A percentile compares a stretch with the other conserved stretches of the same genome.
These are phyloP conservation scores for Periconia sp. DNA, from an alignment of 2,329 filamentous ascomycete species.

Conservation along the genomic window DNA sequence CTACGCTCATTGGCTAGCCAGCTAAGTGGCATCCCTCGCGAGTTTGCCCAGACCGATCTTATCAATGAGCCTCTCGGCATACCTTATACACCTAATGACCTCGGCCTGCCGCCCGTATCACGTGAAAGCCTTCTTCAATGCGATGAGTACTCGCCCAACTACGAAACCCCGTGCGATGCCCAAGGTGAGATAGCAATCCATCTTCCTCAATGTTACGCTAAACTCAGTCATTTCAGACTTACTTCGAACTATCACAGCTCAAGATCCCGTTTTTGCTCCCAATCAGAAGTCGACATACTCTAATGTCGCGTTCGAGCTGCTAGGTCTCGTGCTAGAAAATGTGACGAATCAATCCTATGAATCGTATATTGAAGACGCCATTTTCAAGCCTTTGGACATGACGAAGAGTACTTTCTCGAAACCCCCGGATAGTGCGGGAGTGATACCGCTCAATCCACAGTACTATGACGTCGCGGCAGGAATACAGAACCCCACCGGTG, in stretches of 20 bases:
- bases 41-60: slow-evolving; percentile 41
- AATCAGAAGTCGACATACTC: slow-evolving; percentile 52
- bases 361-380: slow-evolving; percentile 46
- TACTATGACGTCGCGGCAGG: slow-evolving; percentile 52
- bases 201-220: background rate
- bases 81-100: slow-evolving; percentile 14
- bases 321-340: slow-evolving; percentile 49
- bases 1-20: slow-evolving; percentile 51
- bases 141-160: slow-evolving; percentile 41
- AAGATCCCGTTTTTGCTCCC: slow-evolving; percentile 48
- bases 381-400: slow-evolving; percentile 47
- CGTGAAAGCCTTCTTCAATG: slow-evolving; percentile 40
- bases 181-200: slow-evolving; percentile 17
- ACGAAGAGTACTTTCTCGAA: slow-evolving; percentile 30
- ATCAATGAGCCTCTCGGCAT: slow-evolving; percentile 23
- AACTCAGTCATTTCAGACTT: slow-evolving; percentile 34
- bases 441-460: slow-evolving; percentile 43
- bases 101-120: slow-evolving; percentile 45
- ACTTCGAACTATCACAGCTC: slow-evolving; percentile 34
- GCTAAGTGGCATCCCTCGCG: slow-evolving; percentile 49
- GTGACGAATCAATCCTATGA: slow-evolving; percentile 45
- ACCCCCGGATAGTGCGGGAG: slow-evolving; percentile 44
- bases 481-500: slow-evolving; percentile 52
- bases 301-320: slow-evolving; percentile 49
- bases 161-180: slow-evolving; percentile 34